Conservation (phyloP, 192 early-diverging fungal genomes). For the Geranomyces michiganensis region DNA sequence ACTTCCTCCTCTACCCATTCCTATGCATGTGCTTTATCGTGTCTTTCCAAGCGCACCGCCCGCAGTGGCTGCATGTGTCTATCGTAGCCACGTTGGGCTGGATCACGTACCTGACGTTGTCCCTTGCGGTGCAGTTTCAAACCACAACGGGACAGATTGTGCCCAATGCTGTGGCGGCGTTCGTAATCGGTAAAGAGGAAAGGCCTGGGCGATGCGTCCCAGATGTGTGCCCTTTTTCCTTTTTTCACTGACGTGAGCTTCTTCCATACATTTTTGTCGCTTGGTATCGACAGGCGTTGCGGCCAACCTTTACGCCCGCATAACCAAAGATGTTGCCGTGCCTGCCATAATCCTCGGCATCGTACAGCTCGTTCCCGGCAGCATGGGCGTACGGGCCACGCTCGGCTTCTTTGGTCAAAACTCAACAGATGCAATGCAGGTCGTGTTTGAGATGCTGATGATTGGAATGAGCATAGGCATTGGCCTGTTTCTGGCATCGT, state of each 20-base stretch:
- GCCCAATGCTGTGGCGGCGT: conserved; percentile 68
- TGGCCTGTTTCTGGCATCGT: conserved; percentile 49
- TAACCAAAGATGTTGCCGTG: conserved; percentile 77
- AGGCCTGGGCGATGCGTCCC: too few relatives aligned
- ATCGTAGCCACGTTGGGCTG: conserved; percentile 74
- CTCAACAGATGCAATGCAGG: conserved; percentile 38
- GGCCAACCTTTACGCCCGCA: conserved; percentile 73
- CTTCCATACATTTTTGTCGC: too few relatives aligned
- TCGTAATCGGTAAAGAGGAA: conserved; percentile 65
- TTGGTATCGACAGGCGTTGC: conserved; percentile 42
- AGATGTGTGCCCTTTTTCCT: too few relatives aligned
- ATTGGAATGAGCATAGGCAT: conserved; percentile 51
- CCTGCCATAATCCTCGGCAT: conserved; percentile 83
- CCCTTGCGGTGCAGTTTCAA: conserved; percentile 53
- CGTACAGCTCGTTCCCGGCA: conserved; percentile 80
- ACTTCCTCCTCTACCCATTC: conserved; percentile 60
- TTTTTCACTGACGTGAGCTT: too few relatives aligned
- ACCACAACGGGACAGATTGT: conserved; percentile 30
- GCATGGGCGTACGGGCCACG: conserved; percentile 71
- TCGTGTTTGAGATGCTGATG: conserved; percentile 53
- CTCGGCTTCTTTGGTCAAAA: conserved; percentile 61
- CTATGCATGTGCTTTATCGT: conserved; percentile 57
- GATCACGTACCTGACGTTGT: conserved; percentile 66
- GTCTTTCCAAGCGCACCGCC: conserved; percentile 57
- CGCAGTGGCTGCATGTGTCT: conserved; percentile 76